A percentile compares a stretch with the other conserved stretches of the same genome.
These are phyloP conservation scores for Lodderomyces oxycetoniae DNA, from an alignment of 1,139 yeast species.

Conservation along the genomic window DNA sequence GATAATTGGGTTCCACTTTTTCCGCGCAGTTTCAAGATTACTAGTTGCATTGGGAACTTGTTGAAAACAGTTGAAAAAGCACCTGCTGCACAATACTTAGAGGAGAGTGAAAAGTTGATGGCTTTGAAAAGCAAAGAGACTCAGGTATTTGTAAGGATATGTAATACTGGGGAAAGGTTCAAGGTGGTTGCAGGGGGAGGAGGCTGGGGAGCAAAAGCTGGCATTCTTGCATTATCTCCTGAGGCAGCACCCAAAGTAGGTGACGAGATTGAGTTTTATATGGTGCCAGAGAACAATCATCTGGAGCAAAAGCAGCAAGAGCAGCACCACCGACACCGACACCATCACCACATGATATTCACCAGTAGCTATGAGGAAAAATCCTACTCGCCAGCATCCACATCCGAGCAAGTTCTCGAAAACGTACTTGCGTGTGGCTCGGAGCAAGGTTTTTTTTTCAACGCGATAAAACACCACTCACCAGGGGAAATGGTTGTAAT, in stretches of 20 bases:
- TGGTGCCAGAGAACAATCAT: slow-evolving; percentile 36
- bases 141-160: slow-evolving; percentile 42
- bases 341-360: slow-evolving; percentile 16
- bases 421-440: slow-evolving; percentile 43
- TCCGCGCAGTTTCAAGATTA: slow-evolving; percentile 26
- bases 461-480: slow-evolving; percentile 38
- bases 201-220: slow-evolving; percentile 61
- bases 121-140: slow-evolving; percentile 43
- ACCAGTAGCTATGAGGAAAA: slow-evolving; percentile 34
- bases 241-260: slow-evolving; percentile 44
- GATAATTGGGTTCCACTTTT: slow-evolving; percentile 38
- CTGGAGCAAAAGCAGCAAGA: slow-evolving; percentile 5
- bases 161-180: slow-evolving; percentile 22
- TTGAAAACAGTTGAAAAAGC: slow-evolving; percentile 43
- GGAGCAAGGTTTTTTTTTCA: slow-evolving; percentile 39
- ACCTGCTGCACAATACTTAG: slow-evolving; percentile 51
- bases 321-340: too few species aligned
- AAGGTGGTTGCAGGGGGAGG: slow-evolving; percentile 65
- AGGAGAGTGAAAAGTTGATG: slow-evolving; percentile 38
- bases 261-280: slow-evolving; percentile 43
- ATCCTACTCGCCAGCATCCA: slow-evolving; percentile 16
- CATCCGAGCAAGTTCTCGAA: slow-evolving; percentile 15
- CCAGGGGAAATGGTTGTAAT: slow-evolving; percentile 33
- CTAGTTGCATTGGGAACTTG: slow-evolving; percentile 48
- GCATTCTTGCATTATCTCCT: slow-evolving; percentile 55